Evolutionary conservation across 108 stramenopile species (phyloP), one percentile per base, ranked within the genome.

Genomic region (Schizochytrium sp.): DNA sequence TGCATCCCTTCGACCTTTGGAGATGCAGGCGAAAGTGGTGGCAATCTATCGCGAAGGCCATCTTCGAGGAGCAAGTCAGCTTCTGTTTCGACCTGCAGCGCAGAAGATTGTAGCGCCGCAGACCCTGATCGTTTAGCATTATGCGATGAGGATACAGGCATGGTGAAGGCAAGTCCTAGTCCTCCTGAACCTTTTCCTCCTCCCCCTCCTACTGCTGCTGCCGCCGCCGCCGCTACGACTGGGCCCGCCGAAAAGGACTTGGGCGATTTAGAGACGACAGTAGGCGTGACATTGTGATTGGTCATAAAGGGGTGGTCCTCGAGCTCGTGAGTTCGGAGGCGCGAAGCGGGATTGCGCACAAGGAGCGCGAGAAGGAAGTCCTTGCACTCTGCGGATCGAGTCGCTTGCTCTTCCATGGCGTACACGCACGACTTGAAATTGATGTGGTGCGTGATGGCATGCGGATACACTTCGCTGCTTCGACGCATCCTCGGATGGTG

Each of bases 1-100:
- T 83, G 76, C 76, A 83, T 53, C 6, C 76, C 76, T 53, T 83
- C 76, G 51, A 83, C 51, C 51, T 83, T 47, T 6, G 76, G 76
- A 8, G 76, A 83, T n/a, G 76, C 76, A 83, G 76, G 76, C 45
- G 76, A 83, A 12, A 83, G 51, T 23, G 76, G 76, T 12, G 76
- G 76, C 19, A 83, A 28, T 12, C 76, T 43, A 16, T 23, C 51
- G 14, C 76, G 76, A 10, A 41, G 34, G 18, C 25, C 34, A 18
- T 69, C 63, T 10, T 69, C 41, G 55, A 14, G 55, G 55, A 57
- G 14, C 63, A 3, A 18, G 41, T 28, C 63, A 12, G 14, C 8
- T 69, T 69, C 63, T 23, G 63, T 69, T 8, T 8, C 34, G 25
- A 69, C 25, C 41, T 69, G 8, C 21, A 69, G 63, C 55, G 55